phyloP scores from a whole-genome alignment of 1,284 basidiomycete species.

The Xerocomus nothofagi region DNA sequence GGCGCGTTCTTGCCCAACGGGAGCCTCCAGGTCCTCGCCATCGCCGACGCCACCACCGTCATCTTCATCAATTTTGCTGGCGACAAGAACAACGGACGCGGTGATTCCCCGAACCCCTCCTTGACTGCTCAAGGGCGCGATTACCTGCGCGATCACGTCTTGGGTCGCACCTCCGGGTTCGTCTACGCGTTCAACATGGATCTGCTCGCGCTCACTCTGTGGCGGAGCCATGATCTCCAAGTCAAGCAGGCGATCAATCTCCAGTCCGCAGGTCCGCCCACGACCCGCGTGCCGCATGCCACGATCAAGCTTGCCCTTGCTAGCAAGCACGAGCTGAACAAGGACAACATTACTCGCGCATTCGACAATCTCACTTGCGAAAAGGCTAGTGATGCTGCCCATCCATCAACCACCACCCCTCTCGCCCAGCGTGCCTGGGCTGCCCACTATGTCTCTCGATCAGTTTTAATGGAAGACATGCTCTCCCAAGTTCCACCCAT shows the following conservation, averaged over 20 bases:
- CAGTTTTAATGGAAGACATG: constrained; percentile 22
- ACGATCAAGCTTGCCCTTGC: constrained; percentile 47
- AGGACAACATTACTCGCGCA: constrained; percentile 41
- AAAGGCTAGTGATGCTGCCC: constrained; percentile 10
- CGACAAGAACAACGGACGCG: constrained; percentile 38
- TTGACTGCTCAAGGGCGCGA: constrained; percentile 19
- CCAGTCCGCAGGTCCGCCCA: constrained; percentile 45
- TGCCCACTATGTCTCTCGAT: constrained; percentile 41
- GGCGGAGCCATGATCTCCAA: constrained; percentile 37
- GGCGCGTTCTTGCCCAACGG: constrained; percentile 21
- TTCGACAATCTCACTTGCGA: constrained; percentile 43
- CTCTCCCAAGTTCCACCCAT: constrained; percentile 37
- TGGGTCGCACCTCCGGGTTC: constrained; percentile 38
- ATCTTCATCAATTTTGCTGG: constrained; percentile 28
- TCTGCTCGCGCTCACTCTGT: constrained; percentile 37
- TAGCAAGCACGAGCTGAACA: constrained; percentile 33
- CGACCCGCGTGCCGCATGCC: constrained; percentile 40
- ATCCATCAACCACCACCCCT: constrained; percentile 16
- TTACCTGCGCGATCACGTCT: constrained; percentile 33
- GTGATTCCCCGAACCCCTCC: constrained; percentile 19
- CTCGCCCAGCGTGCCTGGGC: constrained; percentile 56
- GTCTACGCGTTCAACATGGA: constrained; percentile 45
- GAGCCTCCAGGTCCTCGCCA: constrained; percentile 26
- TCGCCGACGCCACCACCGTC: constrained; percentile 31
- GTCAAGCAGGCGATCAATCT: constrained; percentile 52